These are phyloP conservation scores for Phytopythium helicoides DNA, from an alignment of 352 stramenopile genomes.

Conservation along the genomic window DNA sequence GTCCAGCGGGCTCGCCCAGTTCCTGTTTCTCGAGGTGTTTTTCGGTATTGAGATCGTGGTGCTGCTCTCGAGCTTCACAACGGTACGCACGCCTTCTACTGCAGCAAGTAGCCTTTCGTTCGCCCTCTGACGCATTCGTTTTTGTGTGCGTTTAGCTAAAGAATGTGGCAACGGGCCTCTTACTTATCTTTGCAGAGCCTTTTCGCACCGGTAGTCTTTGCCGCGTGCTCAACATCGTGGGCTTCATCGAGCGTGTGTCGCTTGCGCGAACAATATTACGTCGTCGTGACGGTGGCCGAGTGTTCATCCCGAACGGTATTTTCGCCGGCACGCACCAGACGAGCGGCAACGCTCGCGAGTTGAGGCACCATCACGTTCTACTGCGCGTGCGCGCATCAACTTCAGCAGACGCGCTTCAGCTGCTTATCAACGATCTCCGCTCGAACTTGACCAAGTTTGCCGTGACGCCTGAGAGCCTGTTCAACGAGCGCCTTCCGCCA, in stretches of 20 bases:
- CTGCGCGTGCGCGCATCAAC: slow-evolving; percentile 43
- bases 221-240: slow-evolving; percentile 39
- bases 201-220: slow-evolving; percentile 73
- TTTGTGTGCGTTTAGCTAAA: slow-evolving; percentile 44
- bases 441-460: slow-evolving; percentile 32
- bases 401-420: slow-evolving; percentile 36
- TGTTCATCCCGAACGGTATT: slow-evolving; percentile 81
- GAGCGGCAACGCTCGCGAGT: slow-evolving; percentile 49
- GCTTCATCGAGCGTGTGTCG: slow-evolving; percentile 76
- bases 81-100: slow-evolving; percentile 23
- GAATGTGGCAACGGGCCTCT: slow-evolving; percentile 78
- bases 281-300: slow-evolving; percentile 52
- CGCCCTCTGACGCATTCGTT: not conserved
- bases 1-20: slow-evolving; percentile 52
- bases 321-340: slow-evolving; percentile 75
- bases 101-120: not conserved
- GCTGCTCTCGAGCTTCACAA: slow-evolving; percentile 63
- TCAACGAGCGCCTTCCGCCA: not conserved
- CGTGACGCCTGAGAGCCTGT: slow-evolving; percentile 9
- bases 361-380: slow-evolving; percentile 48
- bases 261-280: slow-evolving; percentile 73
- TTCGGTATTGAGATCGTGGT: slow-evolving; percentile 60
- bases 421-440: slow-evolving; percentile 37
- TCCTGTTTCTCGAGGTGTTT: slow-evolving; percentile 67
- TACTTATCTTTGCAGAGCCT: slow-evolving; percentile 82